Evolutionary conservation across 2,329 filamentous ascomycete genomes (phyloP).

Genomic region (Penicillium sp.): DNA sequence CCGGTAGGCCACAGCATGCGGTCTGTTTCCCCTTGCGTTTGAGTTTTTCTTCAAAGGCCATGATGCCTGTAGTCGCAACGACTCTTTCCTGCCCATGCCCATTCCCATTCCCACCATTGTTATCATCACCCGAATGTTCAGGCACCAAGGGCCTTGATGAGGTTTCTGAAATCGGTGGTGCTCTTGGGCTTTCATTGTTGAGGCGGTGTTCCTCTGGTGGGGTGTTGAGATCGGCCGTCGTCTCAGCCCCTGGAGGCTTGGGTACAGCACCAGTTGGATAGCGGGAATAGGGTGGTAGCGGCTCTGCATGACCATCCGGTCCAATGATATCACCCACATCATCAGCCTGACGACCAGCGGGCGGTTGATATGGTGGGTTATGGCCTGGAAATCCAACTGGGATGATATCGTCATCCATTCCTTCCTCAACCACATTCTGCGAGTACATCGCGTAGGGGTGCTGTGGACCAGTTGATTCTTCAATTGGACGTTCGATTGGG

Average conservation of each 20-base stretch:
- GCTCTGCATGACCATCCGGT: conserved; percentile 83
- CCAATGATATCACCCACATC: conserved; percentile 85
- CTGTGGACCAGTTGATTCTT: conserved; percentile 65
- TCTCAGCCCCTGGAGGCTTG: conserved; percentile 50
- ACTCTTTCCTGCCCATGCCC: conserved; percentile 21
- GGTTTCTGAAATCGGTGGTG: conserved; percentile 31
- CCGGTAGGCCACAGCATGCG: conserved; percentile 52
- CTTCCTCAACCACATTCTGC: conserved; percentile 70
- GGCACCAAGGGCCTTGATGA: conserved; percentile 33
- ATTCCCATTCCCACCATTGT: conserved; percentile 13
- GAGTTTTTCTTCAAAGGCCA: conserved; percentile 47
- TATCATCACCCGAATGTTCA: conserved; percentile 20
- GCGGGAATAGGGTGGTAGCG: conserved; percentile 85
- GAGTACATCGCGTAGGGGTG: conserved; percentile 87
- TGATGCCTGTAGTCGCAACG: conserved; percentile 36
- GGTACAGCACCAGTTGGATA: conserved; percentile 75
- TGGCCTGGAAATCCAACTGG: conserved; percentile 73
- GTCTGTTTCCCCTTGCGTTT: conserved; percentile 44
- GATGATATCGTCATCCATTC: conserved; percentile 51
- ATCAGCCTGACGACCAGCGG: conserved; percentile 67
- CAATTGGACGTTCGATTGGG: conserved; percentile 59
- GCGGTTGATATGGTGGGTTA: conserved; percentile 66
- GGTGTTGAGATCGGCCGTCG: conserved; percentile 33
- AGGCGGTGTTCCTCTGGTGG: conserved; percentile 56
- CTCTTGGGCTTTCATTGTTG: conserved; percentile 25